Base-by-base conservation (phyloP, 352 stramenopile genomes). In the Peronospora destructor region DNA sequence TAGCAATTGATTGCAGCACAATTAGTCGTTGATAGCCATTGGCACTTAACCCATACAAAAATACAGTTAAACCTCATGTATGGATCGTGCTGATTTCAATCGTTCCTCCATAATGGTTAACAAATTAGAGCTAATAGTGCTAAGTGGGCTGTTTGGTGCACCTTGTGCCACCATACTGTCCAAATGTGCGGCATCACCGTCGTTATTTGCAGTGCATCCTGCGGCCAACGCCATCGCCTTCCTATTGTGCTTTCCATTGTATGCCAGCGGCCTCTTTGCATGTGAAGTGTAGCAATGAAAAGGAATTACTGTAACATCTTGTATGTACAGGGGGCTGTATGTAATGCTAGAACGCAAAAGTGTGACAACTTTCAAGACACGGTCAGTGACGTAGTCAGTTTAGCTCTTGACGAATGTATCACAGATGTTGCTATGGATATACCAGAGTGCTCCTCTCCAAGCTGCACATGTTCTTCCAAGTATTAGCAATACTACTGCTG, bases 151-250 rank as follows among this genome's bases (percentile, higher is more conserved):
- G 33, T 66, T 87, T 54, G 53, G 72, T 21, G 68, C 61, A 36
- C 76, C 76, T 6, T 62, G 56, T 37, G 66, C 56, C 48, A 60
- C 53, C 32, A 84, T 87, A 56, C 44, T 87, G 40, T 45, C 43
- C 36, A 63, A 68, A 8, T 71, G 58, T 38, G 54, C 45, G 16
- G 26, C 47, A 4, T 53, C 59, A 8, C 66, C 67, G 19, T 71
- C 60, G 17, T 59, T 87, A 17, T 85, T 87, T 34, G 67, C 76
- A 4, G 48, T 79, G 37, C 76, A 87, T 56, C 76, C 73, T 11
- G 76, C 73, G 11, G 63, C 68, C 40, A 87, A 84, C 34, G 65
- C 76, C 25, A 36, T 87, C 41, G 71, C 73, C 26, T 81, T 80
- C 54, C 55, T 85, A 44, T 41, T 87, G 9, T 76, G 73, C 59